phyloP scores from a whole-genome alignment of 495 filamentous ascomycete genomes.

The Aspergillus baeticus region DNA sequence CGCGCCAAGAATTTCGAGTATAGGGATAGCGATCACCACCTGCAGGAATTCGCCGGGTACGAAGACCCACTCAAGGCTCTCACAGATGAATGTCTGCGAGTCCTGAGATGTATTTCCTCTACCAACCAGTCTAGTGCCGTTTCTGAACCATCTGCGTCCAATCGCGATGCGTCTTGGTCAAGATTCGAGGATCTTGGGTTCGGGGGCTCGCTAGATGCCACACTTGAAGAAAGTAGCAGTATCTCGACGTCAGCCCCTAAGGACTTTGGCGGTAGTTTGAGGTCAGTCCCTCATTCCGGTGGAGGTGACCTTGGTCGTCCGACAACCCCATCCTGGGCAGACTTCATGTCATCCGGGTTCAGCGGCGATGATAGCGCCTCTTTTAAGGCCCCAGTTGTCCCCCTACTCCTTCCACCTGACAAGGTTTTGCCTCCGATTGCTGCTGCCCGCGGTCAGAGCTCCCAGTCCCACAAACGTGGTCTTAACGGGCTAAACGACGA shows the following conservation, averaged over 20 bases:
- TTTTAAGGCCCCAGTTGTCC: slow-evolving; percentile 47
- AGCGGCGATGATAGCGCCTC: slow-evolving; percentile 59
- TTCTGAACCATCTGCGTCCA: slow-evolving; percentile 65
- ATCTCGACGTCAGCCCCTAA: slow-evolving; percentile 30
- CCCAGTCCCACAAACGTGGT: slow-evolving; percentile 78
- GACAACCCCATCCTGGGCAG: slow-evolving; percentile 95
- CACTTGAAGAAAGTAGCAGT: slow-evolving; percentile 59
- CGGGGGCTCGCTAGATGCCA: slow-evolving; percentile 68
- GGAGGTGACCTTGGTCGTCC: slow-evolving; percentile 70
- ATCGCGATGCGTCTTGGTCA: slow-evolving; percentile 89
- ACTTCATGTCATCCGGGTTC: slow-evolving; percentile 94
- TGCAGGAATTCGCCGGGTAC: slow-evolving; percentile 80
- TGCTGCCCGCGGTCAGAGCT: slow-evolving; percentile 70
- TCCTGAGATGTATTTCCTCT: slow-evolving; percentile 83
- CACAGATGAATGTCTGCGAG: slow-evolving; percentile 90
- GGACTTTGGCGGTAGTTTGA: slow-evolving; percentile 38
- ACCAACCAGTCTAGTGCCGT: slow-evolving; percentile 74
- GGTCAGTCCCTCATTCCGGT: slow-evolving; percentile 60
- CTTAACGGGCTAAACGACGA: slow-evolving; percentile 63
- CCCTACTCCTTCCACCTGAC: slow-evolving; percentile 80
- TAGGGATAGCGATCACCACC: slow-evolving; percentile 76
- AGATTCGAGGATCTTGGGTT: slow-evolving; percentile 96
- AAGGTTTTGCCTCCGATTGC: slow-evolving; percentile 85
- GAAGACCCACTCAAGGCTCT: slow-evolving; percentile 87
- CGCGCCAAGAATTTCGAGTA: slow-evolving; percentile 95